Evolutionary conservation across 139 green algal genomes (phyloP).

Genomic region (Ettlia oleoabundans): DNA sequence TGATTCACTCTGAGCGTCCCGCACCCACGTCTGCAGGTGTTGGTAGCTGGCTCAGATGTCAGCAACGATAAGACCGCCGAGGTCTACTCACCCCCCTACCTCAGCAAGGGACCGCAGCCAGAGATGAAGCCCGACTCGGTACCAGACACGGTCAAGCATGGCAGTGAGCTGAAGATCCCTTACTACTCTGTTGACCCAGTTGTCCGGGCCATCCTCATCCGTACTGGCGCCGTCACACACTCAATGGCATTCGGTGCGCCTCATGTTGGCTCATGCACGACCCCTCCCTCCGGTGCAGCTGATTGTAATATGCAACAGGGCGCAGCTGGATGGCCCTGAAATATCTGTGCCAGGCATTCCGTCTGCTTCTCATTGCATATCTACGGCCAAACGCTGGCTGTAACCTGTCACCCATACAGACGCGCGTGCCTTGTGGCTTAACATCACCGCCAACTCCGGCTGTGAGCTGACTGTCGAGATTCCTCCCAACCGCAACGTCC

Average conservation of each 20-base stretch:
- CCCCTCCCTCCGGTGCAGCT: too few relatives aligned
- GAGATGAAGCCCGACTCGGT: background rate
- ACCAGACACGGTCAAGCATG: background rate
- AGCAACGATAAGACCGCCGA: slow-evolving; percentile 13
- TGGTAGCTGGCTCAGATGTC: background rate
- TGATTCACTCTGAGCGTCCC: too few relatives aligned
- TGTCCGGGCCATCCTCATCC: background rate
- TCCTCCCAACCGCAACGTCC: background rate
- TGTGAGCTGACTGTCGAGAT: background rate
- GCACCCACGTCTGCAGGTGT: slow-evolving; percentile 16
- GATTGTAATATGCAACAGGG: too few relatives aligned
- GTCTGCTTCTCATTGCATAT: too few relatives aligned
- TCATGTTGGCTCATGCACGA: too few relatives aligned
- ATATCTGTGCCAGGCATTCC: too few relatives aligned
- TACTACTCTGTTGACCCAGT: slow-evolving; percentile 10
- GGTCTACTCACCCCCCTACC: slow-evolving; percentile 20
- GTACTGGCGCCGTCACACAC: slow-evolving; percentile 13
- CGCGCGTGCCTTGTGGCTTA: slow-evolving; percentile 6
- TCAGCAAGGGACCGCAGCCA: background rate
- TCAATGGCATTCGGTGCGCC: slow-evolving; percentile 17
- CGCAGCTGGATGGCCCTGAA: too few relatives aligned
- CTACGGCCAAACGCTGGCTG: too few relatives aligned
- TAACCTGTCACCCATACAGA: too few relatives aligned
- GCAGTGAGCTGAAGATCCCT: background rate
- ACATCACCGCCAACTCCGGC: background rate